Conservation (phyloP, 73 alveolate species). For the Blepharisma stoltei region DNA sequence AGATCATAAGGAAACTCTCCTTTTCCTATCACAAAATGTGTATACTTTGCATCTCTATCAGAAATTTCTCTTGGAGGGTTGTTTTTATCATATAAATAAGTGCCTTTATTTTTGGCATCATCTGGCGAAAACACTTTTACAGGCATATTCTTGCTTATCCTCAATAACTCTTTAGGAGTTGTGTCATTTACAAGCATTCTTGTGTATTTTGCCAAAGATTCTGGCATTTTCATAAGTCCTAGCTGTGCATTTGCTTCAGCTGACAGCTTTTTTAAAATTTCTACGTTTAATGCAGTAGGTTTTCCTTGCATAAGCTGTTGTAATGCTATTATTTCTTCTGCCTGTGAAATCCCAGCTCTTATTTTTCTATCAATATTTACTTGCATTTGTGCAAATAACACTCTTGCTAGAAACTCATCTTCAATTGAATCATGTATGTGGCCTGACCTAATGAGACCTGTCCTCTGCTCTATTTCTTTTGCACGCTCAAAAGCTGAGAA, state of each 20-base stretch:
- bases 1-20: not conserved
- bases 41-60: slow-evolving; percentile 9
- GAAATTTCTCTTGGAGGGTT: not conserved
- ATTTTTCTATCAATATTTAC: not conserved
- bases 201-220: not conserved
- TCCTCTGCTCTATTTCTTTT: not conserved
- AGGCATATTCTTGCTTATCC: not conserved
- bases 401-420: not conserved
- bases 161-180: no score
- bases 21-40: not conserved
- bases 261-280: not conserved
- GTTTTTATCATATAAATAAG: not conserved
- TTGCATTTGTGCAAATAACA: not conserved
- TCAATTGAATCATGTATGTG: not conserved
- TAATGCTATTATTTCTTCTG: slow-evolving; percentile 2
- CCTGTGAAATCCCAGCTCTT: not conserved
- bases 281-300: not conserved
- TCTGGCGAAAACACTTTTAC: not conserved
- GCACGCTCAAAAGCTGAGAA: not conserved
- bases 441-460: not conserved
- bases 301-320: not conserved
- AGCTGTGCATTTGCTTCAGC: slow-evolving; percentile 21
- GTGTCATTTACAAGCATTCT: not conserved
- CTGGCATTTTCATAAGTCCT: not conserved
- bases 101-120: not conserved